Evolutionary conservation across 495 filamentous ascomycete genomes (phyloP).

Genomic region (Aspergillus sclerotioniger): DNA sequence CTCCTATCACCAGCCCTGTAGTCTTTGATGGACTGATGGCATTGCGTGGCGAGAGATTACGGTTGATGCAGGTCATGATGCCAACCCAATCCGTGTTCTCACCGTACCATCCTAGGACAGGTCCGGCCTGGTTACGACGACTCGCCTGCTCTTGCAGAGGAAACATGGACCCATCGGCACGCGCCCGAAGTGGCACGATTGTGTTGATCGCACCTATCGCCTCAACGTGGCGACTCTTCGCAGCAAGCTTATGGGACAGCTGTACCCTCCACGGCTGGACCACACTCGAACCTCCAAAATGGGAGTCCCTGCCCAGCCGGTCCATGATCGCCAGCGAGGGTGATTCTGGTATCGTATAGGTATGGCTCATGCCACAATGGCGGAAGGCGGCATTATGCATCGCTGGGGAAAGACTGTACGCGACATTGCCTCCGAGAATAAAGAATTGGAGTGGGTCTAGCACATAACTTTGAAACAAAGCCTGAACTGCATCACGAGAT

Average conservation of each 20-base stretch:
- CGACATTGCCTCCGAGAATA: slow-evolving; percentile 68
- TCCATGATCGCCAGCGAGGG: slow-evolving; percentile 63
- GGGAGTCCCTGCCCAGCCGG: slow-evolving; percentile 57
- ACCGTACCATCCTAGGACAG: slow-evolving; percentile 67
- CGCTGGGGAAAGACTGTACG: slow-evolving; percentile 72
- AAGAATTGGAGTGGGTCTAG: slow-evolving; percentile 72
- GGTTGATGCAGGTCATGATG: slow-evolving; percentile 65
- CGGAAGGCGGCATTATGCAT: slow-evolving; percentile 79
- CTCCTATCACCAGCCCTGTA: slow-evolving; percentile 71
- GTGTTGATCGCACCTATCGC: slow-evolving; percentile 84
- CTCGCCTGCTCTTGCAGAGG: slow-evolving; percentile 62
- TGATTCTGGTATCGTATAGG: slow-evolving; percentile 63
- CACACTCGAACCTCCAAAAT: slow-evolving; percentile 73
- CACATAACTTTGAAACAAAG: slow-evolving; percentile 54
- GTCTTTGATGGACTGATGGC: slow-evolving; percentile 66
- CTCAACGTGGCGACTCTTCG: slow-evolving; percentile 70
- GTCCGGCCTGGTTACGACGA: slow-evolving; percentile 63
- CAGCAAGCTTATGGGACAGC: slow-evolving; percentile 63
- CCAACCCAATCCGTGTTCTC: slow-evolving; percentile 87
- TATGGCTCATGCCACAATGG: slow-evolving; percentile 69
- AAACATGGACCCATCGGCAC: slow-evolving; percentile 60
- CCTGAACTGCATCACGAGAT: slow-evolving; percentile 55
- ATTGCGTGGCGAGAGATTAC: slow-evolving; percentile 77
- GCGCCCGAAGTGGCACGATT: slow-evolving; percentile 67
- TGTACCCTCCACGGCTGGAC: slow-evolving; percentile 75